Evolutionary conservation across 1,284 basidiomycete species (phyloP).

Genomic region (Fomitopsis schrenkii): DNA sequence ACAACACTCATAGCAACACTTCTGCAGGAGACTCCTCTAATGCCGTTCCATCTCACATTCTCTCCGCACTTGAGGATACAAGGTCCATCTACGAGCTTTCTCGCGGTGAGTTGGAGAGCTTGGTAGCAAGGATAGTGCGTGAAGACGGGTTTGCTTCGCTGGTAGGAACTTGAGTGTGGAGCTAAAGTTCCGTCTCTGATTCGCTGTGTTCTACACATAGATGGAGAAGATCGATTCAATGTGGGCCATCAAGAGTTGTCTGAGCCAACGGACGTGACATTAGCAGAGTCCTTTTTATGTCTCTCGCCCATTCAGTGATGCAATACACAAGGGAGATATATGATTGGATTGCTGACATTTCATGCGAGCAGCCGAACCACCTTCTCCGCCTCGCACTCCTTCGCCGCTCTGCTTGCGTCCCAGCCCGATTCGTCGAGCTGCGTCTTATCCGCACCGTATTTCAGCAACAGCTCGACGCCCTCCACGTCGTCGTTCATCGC

Average conservation of each 20-base stretch:
- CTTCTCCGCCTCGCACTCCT: neutral
- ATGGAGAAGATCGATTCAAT: slow-evolving; percentile 17
- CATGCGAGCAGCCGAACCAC: neutral
- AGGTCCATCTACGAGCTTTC: slow-evolving; percentile 23
- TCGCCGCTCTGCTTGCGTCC: neutral
- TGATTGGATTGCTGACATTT: neutral
- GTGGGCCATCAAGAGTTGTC: slow-evolving; percentile 18
- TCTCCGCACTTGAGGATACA: slow-evolving; percentile 13
- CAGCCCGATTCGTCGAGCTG: neutral
- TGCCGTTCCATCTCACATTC: neutral
- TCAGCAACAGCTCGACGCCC: neutral
- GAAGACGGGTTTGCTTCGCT: neutral
- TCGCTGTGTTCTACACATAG: slow-evolving; percentile 2
- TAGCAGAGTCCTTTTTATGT: neutral
- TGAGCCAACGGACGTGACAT: neutral
- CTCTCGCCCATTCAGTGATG: no score
- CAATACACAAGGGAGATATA: neutral
- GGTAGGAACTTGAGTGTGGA: neutral
- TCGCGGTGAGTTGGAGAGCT: slow-evolving; percentile 24
- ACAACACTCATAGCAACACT: neutral
- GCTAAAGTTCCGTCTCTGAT: neutral
- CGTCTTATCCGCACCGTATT: neutral
- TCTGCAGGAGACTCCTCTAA: neutral
- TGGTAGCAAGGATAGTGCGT: slow-evolving; percentile 19
- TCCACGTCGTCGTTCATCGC: slow-evolving; percentile 2